phyloP scores from a whole-genome alignment of 345 rosid species.

The Euphorbia tirucalli region DNA sequence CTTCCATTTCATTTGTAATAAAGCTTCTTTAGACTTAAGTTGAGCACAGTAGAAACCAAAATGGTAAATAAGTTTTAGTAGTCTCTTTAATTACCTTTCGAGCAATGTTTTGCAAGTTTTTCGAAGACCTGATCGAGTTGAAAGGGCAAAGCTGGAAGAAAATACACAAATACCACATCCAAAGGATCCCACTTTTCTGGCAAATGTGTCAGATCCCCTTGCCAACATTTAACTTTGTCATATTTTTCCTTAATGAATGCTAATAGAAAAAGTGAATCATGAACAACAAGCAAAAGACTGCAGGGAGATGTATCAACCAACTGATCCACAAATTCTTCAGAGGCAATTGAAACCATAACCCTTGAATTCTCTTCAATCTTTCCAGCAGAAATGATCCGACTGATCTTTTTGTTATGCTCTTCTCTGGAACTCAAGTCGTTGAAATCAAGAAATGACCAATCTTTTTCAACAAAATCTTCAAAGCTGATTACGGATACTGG shows the following conservation, averaged over 20 bases:
- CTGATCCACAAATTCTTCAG: slow-evolving; percentile 67
- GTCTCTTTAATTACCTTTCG: slow-evolving; percentile 48
- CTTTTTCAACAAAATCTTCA: slow-evolving; percentile 72
- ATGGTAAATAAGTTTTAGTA: no score
- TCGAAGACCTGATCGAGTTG: slow-evolving; percentile 56
- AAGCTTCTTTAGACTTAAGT: no score
- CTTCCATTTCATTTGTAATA: no score
- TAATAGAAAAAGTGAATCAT: slow-evolving; percentile 76
- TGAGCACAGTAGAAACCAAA: no score
- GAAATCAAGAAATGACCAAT: slow-evolving; percentile 85
- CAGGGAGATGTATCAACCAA: slow-evolving; percentile 51
- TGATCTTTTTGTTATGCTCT: slow-evolving; percentile 40
- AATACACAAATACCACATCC: slow-evolving; percentile 79
- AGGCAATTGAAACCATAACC: slow-evolving; percentile 69
- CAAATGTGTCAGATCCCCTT: slow-evolving; percentile 73
- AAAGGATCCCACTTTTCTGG: slow-evolving; percentile 87
- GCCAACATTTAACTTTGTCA: slow-evolving; percentile 91
- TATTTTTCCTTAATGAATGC: slow-evolving; percentile 76
- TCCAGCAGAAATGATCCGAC: slow-evolving; percentile 63
- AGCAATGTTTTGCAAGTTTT: slow-evolving; percentile 53
- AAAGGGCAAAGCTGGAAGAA: slow-evolving; percentile 71
- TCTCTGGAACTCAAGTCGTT: slow-evolving; percentile 44
- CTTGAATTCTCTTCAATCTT: slow-evolving; percentile 52
- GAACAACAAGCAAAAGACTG: slow-evolving; percentile 65
- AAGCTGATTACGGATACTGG: slow-evolving; percentile 37